These are phyloP conservation scores for Nothopassalora personata DNA, from an alignment of 2,329 filamentous ascomycete species.

Conservation along the genomic window DNA sequence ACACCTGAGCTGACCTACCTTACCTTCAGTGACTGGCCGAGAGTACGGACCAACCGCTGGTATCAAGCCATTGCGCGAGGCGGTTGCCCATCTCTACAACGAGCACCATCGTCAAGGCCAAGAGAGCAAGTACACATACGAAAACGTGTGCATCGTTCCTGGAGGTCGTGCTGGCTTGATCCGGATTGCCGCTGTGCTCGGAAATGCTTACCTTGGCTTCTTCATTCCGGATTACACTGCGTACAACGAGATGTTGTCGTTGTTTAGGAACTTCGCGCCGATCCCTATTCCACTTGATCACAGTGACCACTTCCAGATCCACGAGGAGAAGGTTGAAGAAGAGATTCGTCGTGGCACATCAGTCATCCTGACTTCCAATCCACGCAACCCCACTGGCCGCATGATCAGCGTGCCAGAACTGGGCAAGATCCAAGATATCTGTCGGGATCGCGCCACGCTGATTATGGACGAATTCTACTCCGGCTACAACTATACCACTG, in stretches of 20 bases:
- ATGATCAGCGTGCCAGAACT: constrained; percentile 81
- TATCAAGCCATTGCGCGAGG: constrained; percentile 83
- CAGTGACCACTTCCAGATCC: constrained; percentile 77
- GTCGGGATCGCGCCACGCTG: constrained; percentile 76
- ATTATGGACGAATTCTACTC: constrained; percentile 94
- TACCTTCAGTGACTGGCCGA: constrained; percentile 54
- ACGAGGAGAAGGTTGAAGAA: constrained; percentile 86
- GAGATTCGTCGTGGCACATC: constrained; percentile 40
- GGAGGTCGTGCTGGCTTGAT: constrained; percentile 90
- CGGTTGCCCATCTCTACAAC: constrained; percentile 89
- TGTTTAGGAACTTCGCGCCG: constrained; percentile 87
- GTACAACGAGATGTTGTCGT: constrained; percentile 93
- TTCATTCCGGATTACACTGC: constrained; percentile 68
- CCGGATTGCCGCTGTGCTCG: constrained; percentile 86
- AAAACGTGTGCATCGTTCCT: constrained; percentile 95
- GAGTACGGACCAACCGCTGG: constrained; percentile 92
- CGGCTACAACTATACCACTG: constrained; percentile 89
- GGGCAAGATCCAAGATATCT: constrained; percentile 86
- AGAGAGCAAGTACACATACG: constrained; percentile 86
- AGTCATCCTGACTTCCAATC: constrained; percentile 92
- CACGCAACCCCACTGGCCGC: constrained; percentile 86
- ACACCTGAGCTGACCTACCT: no score
- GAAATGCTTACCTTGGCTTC: constrained; percentile 75
- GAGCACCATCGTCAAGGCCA: constrained; percentile 84
- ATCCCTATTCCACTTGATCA: constrained; percentile 80